Evolutionary conservation across 1,139 yeast species (phyloP), one percentile per base, ranked within the genome.

Genomic region (Nakaseomyces delphensis): DNA sequence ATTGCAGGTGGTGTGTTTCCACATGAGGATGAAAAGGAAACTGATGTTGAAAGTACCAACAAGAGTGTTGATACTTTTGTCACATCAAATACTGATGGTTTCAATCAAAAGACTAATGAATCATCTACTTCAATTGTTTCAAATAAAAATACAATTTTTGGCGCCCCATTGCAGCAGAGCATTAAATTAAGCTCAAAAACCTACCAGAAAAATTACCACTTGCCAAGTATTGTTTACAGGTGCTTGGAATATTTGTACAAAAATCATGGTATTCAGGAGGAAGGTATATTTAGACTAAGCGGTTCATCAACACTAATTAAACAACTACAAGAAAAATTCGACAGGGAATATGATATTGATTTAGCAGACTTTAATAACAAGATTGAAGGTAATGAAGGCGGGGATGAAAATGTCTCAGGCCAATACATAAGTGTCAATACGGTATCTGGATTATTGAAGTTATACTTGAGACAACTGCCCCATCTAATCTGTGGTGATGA

Each of bases 241-340:
- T 86, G 96, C 56, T 61, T 91, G 36, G 85, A 79, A 46, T 83
- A 73, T 52, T 68, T 91, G 40, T 71, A 74, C 43, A 72, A 69
- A 39, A 74, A 80, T 18, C 79, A 83, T 9, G 96, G 95, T 0
- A 69, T 83, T 15, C 76, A 75, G 49, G 95, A 86, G 60, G 96
- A 89, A 58, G 98, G 98, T 3, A 76, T 91, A 2, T 91, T 91
- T 66, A 70, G 98, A 49, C 68, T 89, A 44, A 85, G 93, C 62
- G 98, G 98, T 2, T 83, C 95, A 27, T 84, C 91, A 43, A 74
- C 89, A 0, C 72, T 81, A 39, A 85, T 91, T 20, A 74, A 84
- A 45, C 74, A 71, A 32, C 70, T 91, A 38, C 85, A 83, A 54
- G 85, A 79, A 33, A 70, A 68, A 39, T 91, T 87, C 62, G 79